Base-by-base conservation (phyloP, 1,139 yeast genomes). In the Suhomyces yuchorum region DNA sequence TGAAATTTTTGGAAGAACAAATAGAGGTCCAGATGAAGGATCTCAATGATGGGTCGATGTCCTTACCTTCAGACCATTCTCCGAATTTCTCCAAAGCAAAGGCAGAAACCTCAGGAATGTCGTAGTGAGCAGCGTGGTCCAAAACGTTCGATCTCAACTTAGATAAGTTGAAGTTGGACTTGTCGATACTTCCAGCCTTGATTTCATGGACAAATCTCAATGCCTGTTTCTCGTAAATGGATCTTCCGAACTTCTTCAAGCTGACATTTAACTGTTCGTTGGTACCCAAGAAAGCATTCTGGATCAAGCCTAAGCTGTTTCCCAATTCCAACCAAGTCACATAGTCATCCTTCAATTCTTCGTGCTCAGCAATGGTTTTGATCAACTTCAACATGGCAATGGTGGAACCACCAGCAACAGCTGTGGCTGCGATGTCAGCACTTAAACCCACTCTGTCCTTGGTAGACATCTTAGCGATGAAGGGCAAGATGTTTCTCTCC, bases 251-350 rank as follows among this genome's bases (percentile, higher is more conserved):
- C 18, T 60, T 59, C n/a, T 59, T 59, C 44, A 87, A 66, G 1
- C 66, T 70, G 4, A 57, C 51, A n/a, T 62, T 57, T n/a, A 76
- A 57, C 9, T 68, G 67, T 12, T 59, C 61, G 15, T 77, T 68
- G 44, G 71, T 71, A 12, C 50, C 52, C n/a, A 74, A 76, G 68
- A 84, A 85, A 0, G 76, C 71, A 18, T 73, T 68, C 15, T 68
- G 62, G 36, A 87, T 63, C 12, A 66, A 54, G 7, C 62, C 60
- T 45, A 87, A 62, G 33, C 80, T 68, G 34, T 69, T 66, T 23
- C 80, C 65, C 42, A 87, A 68, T 54, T 84, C 84, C 38, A 71
- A 64, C 95, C 96, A 87, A 28, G 87, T 89, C 40, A 78, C 81
- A 58, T 75, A 80, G 44, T 68, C 71, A 43, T 81, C 78, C 39